phyloP scores from a whole-genome alignment of 2,329 filamentous ascomycete genomes.

The Trichoderma sp. region DNA sequence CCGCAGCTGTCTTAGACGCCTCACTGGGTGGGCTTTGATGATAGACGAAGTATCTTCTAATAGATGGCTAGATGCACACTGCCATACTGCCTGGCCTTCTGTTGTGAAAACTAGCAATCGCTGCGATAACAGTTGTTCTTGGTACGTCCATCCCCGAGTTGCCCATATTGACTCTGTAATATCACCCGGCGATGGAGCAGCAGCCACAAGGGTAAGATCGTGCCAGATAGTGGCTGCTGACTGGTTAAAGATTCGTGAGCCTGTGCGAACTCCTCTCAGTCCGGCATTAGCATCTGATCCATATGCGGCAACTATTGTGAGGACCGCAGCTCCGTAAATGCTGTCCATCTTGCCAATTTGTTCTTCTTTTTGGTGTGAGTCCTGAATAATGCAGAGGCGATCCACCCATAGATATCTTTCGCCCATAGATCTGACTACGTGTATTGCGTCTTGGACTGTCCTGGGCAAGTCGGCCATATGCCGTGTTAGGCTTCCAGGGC shows the following conservation, averaged over 20 bases:
- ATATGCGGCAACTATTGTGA: background rate
- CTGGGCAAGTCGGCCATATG: background rate
- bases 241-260: background rate
- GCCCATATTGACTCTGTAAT: background rate
- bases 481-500: background rate
- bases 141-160: background rate
- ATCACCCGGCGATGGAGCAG: background rate
- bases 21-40: background rate
- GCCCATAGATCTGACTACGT: background rate
- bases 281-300: background rate
- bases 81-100: background rate
- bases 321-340: background rate
- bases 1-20: background rate
- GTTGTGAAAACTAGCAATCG: background rate
- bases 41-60: background rate
- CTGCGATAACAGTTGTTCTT: background rate
- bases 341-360: background rate
- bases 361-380: background rate
- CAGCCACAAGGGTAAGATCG: background rate
- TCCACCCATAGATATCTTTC: background rate
- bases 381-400: background rate
- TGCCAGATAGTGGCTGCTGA: background rate
- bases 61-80: background rate
- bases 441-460: background rate
- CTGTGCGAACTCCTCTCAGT: background rate